Percentiles rank a stretch among this genome's conserved stretches.
phyloP scores from a whole-genome alignment of 1,284 basidiomycete genomes.

The Entoloma clypeatum region DNA sequence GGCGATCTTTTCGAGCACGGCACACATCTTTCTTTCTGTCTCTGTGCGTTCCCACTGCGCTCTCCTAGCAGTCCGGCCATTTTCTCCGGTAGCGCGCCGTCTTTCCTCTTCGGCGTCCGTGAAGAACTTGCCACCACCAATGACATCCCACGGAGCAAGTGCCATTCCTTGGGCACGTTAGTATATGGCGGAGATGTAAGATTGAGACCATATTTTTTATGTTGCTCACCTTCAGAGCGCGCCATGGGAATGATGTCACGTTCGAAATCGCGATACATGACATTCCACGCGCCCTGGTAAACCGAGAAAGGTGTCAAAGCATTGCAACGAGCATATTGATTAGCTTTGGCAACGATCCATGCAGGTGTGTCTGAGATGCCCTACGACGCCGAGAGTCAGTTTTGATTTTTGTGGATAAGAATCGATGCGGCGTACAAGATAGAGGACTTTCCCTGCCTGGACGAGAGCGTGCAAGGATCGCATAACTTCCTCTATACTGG shows the following conservation, averaged over 20 bases:
- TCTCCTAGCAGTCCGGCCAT: conserved; percentile 24
- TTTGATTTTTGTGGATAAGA: no score
- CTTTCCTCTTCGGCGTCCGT: conserved; percentile 45
- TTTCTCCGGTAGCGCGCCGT: conserved; percentile 39
- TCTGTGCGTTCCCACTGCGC: conserved; percentile 40
- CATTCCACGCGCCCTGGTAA: conserved; percentile 52
- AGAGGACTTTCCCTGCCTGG: conserved; percentile 43
- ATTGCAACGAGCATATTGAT: conserved; percentile 41
- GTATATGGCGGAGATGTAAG: neutral
- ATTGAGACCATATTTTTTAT: neutral
- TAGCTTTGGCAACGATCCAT: conserved; percentile 41
- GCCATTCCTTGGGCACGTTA: conserved; percentile 35
- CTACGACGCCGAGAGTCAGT: conserved; percentile 19
- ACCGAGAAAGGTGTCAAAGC: conserved; percentile 49
- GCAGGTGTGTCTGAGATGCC: conserved; percentile 42
- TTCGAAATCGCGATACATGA: conserved; percentile 48
- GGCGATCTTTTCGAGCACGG: conserved; percentile 47
- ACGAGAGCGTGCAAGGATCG: conserved; percentile 43
- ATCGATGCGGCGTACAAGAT: conserved; percentile 34
- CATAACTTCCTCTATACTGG: conserved; percentile 58
- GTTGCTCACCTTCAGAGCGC: conserved; percentile 34
- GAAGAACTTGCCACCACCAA: conserved; percentile 46
- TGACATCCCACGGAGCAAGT: conserved; percentile 48
- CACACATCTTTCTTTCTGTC: conserved; percentile 36
- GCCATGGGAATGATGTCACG: conserved; percentile 49